Evolutionary conservation across 345 rosid genomes (phyloP).

Genomic region (Pugionium cornutum): DNA sequence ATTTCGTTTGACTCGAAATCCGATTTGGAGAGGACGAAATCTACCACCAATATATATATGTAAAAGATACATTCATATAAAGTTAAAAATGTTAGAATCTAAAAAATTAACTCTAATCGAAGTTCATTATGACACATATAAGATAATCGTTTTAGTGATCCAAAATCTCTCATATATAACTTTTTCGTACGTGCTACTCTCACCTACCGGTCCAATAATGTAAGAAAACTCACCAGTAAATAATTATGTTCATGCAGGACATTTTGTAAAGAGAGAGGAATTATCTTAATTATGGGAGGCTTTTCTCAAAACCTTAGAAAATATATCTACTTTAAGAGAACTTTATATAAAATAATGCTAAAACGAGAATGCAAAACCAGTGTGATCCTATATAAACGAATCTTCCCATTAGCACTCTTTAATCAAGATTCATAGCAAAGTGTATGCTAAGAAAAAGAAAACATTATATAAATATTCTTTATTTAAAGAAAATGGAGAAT

Average conservation of each 20-base stretch:
- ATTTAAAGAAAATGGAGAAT: conserved; percentile 24
- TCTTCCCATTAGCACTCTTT: conserved; percentile 1
- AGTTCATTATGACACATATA: not conserved
- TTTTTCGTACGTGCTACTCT: conserved; percentile 25
- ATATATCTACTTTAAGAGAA: conserved; percentile 6
- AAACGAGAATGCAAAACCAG: conserved; percentile 6
- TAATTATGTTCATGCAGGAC: not conserved
- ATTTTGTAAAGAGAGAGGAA: not conserved
- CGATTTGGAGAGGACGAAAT: too few relatives aligned
- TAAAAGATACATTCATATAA: conserved; percentile 12
- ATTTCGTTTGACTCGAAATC: too few relatives aligned
- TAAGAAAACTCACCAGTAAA: not conserved
- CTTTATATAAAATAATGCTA: conserved; percentile 11
- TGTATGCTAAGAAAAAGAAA: conserved; percentile 3
- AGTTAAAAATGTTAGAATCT: not conserved
- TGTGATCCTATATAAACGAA: conserved; percentile 34
- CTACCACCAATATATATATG: not conserved
- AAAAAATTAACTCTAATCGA: not conserved
- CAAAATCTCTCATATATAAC: not conserved
- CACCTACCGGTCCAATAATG: conserved; percentile 33
- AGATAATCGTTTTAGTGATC: not conserved
- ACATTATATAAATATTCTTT: not conserved
- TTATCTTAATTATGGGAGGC: not conserved
- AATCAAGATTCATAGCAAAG: conserved; percentile 21
- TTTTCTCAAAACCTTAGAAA: conserved; percentile 5